Evolutionary conservation across 345 rosid genomes (phyloP).

Genomic region (Dimocarpus longan): DNA sequence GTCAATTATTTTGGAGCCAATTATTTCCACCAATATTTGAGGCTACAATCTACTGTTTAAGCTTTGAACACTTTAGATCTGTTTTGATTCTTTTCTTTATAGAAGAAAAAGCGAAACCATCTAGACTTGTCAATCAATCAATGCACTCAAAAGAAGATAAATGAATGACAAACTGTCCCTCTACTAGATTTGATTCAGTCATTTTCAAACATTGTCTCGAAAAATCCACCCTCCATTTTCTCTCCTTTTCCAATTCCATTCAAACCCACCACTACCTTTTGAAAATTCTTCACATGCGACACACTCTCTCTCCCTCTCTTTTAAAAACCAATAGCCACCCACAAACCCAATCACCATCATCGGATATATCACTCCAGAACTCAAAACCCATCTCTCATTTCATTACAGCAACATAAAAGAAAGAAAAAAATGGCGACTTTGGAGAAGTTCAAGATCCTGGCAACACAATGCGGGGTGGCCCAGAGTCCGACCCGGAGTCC

Average conservation of each 20-base stretch:
- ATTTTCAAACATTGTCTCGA: slow-evolving; percentile 27
- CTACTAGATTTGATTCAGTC: not conserved
- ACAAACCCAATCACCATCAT: not conserved
- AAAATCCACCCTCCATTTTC: slow-evolving; percentile 20
- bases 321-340: slow-evolving; percentile 22
- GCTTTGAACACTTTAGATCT: not conserved
- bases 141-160: slow-evolving; percentile 1
- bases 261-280: slow-evolving; percentile 40
- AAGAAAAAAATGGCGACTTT: slow-evolving; percentile 60
- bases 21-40: not conserved
- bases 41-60: not conserved
- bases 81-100: slow-evolving; percentile 11
- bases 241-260: slow-evolving; percentile 40
- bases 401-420: not conserved
- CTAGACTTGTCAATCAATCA: not conserved
- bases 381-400: slow-evolving; percentile 12
- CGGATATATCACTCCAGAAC: slow-evolving; percentile 15
- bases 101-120: not conserved
- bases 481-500: slow-evolving; percentile 83
- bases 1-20: not conserved
- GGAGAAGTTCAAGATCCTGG: slow-evolving; percentile 80
- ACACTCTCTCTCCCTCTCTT: slow-evolving; percentile 29
- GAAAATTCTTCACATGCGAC: slow-evolving; percentile 12
- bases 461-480: slow-evolving; percentile 86
- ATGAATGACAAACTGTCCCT: not conserved